Conservation (phyloP, 1,139 yeast genomes). For the Pneumocystis carinii region DNA sequence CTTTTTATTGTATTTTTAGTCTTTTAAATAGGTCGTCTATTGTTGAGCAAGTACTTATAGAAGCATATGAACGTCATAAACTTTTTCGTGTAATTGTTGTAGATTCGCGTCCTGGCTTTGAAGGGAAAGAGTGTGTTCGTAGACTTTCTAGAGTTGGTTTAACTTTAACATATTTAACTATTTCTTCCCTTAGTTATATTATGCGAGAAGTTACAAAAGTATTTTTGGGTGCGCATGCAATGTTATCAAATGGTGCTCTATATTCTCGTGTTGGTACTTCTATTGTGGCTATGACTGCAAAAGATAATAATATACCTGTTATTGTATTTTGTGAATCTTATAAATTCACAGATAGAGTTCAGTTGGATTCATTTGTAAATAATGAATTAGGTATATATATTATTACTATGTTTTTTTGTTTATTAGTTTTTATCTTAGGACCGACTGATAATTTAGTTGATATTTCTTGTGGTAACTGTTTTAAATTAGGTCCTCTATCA, state of each 20-base stretch:
- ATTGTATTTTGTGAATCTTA: slow-evolving; percentile 90
- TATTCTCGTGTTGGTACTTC: slow-evolving; percentile 95
- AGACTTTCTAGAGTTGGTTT: slow-evolving; percentile 45
- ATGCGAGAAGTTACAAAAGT: slow-evolving; percentile 77
- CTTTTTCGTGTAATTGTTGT: slow-evolving; percentile 70
- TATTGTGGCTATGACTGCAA: slow-evolving; percentile 79
- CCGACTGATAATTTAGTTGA: slow-evolving; percentile 50
- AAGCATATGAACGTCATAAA: slow-evolving; percentile 52
- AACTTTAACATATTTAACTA: slow-evolving; percentile 57
- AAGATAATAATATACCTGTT: slow-evolving; percentile 79
- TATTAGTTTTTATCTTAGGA: slow-evolving; percentile 25
- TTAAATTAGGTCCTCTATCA: slow-evolving; percentile 30
- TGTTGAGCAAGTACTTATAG: slow-evolving; percentile 55
- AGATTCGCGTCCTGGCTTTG: slow-evolving; percentile 91
- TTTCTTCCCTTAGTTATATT: slow-evolving; percentile 63
- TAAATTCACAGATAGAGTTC: slow-evolving; percentile 90
- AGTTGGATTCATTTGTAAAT: slow-evolving; percentile 81
- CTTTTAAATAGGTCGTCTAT: slow-evolving; percentile 42
- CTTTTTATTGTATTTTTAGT: background rate
- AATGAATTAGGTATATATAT: slow-evolving; percentile 43
- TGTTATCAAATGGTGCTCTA: slow-evolving; percentile 85
- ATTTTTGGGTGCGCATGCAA: slow-evolving; percentile 91
- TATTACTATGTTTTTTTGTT: background rate
- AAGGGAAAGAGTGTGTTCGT: slow-evolving; percentile 66
- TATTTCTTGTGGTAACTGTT: slow-evolving; percentile 18